phyloP scores from a whole-genome alignment of 2,329 filamentous ascomycete genomes.

The Clonostachys rhizophaga region DNA sequence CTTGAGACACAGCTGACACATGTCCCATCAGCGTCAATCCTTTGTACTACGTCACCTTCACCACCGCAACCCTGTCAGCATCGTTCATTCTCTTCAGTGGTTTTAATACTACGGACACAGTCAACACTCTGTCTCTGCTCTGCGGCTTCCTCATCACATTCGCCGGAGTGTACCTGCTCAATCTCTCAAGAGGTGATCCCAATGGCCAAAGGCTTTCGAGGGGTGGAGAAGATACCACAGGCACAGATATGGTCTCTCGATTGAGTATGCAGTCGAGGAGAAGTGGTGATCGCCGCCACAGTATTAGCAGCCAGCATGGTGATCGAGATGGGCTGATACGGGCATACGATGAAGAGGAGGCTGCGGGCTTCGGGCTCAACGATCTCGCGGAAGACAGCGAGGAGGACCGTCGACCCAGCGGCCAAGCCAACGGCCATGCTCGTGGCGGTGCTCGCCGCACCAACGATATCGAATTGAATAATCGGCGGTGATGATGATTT shows the following conservation, averaged over 20 bases:
- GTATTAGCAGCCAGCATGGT: constrained; percentile 57
- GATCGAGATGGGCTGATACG: constrained; percentile 83
- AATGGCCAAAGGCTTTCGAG: constrained; percentile 67
- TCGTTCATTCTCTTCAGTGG: constrained; percentile 95
- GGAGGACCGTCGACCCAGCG: constrained; percentile 41
- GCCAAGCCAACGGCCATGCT: constrained; percentile 25
- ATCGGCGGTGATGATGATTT: constrained; percentile 26
- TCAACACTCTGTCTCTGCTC: constrained; percentile 88
- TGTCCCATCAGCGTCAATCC: constrained; percentile 70
- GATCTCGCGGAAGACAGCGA: constrained; percentile 78
- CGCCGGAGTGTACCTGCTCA: constrained; percentile 90
- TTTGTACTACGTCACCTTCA: constrained; percentile 96
- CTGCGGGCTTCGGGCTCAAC: constrained; percentile 67
- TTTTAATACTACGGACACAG: constrained; percentile 89
- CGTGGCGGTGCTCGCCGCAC: too few relatives aligned
- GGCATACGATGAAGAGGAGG: constrained; percentile 82
- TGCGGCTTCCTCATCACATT: constrained; percentile 95
- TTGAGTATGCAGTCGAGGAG: constrained; percentile 88
- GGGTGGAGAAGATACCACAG: constrained; percentile 70
- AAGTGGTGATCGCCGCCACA: constrained; percentile 64
- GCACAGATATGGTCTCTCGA: constrained; percentile 86
- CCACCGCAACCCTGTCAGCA: constrained; percentile 86
- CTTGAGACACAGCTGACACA: constrained; percentile 2
- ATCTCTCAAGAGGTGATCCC: constrained; percentile 89
- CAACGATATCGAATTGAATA: constrained; percentile 45